Conservation (phyloP, 2,329 filamentous ascomycete species). For the Paecilomyces dactylethromorphus region DNA sequence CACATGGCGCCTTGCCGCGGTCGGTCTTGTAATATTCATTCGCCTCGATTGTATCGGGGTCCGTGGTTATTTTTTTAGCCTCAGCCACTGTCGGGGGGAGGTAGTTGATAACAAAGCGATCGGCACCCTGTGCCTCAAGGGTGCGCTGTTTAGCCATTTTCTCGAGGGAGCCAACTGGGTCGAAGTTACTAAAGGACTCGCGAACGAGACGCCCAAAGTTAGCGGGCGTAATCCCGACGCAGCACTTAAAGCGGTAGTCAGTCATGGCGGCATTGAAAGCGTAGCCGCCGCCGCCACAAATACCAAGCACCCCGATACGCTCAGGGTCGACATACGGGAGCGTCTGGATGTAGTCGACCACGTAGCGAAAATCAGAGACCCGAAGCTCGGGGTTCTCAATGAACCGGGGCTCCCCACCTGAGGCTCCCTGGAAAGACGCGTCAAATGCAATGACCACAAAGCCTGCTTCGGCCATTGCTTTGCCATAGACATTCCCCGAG, state of each 20-base stretch:
- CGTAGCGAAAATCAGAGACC: constrained; percentile 15
- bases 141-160: constrained; percentile 12
- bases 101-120: constrained; percentile 10
- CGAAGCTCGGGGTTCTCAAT: constrained; percentile 16
- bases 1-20: neutral
- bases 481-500: constrained; percentile 13
- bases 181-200: constrained; percentile 9
- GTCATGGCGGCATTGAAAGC: constrained; percentile 14
- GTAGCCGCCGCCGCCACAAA: constrained; percentile 16
- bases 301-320: constrained; percentile 16
- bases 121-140: constrained; percentile 10
- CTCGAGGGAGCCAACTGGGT: constrained; percentile 8
- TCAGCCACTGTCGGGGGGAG: constrained; percentile 6
- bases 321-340: constrained; percentile 13
- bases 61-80: neutral
- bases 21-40: neutral
- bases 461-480: constrained; percentile 7
- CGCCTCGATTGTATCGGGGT: neutral
- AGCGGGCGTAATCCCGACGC: constrained; percentile 10
- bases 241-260: constrained; percentile 14
- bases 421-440: constrained; percentile 18
- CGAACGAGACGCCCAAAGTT: constrained; percentile 12
- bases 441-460: constrained; percentile 11
- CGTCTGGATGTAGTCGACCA: constrained; percentile 16
- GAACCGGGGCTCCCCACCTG: constrained; percentile 13